phyloP scores from a whole-genome alignment of 1,284 basidiomycete genomes.

The Apiotrichum mycotoxinovorans region DNA sequence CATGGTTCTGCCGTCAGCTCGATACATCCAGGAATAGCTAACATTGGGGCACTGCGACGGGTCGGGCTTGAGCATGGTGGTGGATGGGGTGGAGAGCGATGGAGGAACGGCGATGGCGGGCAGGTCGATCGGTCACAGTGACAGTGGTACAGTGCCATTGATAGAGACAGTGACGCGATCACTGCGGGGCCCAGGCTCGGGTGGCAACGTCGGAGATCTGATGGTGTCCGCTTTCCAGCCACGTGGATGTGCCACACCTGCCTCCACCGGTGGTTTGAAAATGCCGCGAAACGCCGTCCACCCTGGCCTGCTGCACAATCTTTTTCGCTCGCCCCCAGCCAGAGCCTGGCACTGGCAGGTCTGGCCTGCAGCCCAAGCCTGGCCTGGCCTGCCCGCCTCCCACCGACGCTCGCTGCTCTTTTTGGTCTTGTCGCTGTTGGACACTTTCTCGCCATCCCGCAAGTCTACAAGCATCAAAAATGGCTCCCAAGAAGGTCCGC shows the following conservation, averaged over 20 bases:
- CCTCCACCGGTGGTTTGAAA: not conserved
- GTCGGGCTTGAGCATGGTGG: not conserved
- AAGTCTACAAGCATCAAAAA: slow-evolving; percentile 4
- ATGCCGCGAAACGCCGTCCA: not conserved
- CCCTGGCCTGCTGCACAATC: not conserved
- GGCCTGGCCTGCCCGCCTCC: too few relatives aligned
- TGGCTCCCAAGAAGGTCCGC: slow-evolving; percentile 49
- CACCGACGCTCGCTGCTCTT: too few relatives aligned
- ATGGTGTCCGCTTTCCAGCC: not conserved
- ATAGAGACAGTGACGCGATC: too few relatives aligned
- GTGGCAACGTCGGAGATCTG: too few relatives aligned
- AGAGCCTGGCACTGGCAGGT: too few relatives aligned
- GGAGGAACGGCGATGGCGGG: not conserved
- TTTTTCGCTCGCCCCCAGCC: not conserved
- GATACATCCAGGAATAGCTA: not conserved
- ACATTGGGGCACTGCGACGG: slow-evolving; percentile 17
- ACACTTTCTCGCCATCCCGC: not conserved
- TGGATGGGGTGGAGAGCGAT: not conserved
- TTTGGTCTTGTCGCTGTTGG: not conserved
- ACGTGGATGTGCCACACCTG: not conserved
- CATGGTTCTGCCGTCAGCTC: slow-evolving; percentile 15
- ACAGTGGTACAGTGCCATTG: too few relatives aligned
- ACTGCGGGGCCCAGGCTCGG: not conserved
- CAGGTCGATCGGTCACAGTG: too few relatives aligned
- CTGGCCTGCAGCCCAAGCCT: too few relatives aligned